Conservation (phyloP, 176 grass and related monocot genomes). For the Cymbopogon citratus region DNA sequence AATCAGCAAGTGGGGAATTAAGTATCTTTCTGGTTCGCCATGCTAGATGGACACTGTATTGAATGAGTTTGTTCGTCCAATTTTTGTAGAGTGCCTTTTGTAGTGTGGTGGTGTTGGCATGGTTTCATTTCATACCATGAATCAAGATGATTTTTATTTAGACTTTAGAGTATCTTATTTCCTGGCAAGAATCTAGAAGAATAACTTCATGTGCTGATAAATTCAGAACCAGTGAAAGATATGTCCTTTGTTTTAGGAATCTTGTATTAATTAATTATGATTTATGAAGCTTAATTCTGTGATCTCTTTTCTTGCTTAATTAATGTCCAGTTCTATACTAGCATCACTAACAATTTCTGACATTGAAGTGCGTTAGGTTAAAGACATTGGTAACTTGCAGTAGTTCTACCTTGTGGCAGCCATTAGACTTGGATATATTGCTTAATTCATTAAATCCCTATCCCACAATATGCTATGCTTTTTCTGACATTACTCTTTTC, state of each 20-base stretch:
- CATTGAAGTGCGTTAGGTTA: not conserved
- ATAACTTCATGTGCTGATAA: not conserved
- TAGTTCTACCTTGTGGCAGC: not conserved
- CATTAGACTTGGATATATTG: not conserved
- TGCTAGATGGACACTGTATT: not conserved
- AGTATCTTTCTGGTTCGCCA: not conserved
- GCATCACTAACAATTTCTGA: not conserved
- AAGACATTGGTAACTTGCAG: not conserved
- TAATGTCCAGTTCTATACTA: not conserved
- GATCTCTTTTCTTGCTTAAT: slow-evolving; percentile 6
- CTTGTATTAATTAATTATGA: not conserved
- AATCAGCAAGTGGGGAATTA: not conserved
- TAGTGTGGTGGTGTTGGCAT: slow-evolving; percentile 16
- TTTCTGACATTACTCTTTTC: slow-evolving; percentile 24
- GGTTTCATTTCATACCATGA: slow-evolving; percentile 1
- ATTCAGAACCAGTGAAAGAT: not conserved
- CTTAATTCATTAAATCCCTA: not conserved
- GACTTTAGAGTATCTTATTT: slow-evolving; percentile 6
- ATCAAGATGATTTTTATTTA: not conserved
- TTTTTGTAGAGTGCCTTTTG: not conserved
- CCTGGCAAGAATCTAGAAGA: not conserved
- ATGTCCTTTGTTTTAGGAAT: not conserved
- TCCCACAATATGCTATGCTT: not conserved
- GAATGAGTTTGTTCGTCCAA: not conserved
- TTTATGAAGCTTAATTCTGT: not conserved